Evolutionary conservation across 345 rosid species (phyloP).

Genomic region (Garcia nutans): DNA sequence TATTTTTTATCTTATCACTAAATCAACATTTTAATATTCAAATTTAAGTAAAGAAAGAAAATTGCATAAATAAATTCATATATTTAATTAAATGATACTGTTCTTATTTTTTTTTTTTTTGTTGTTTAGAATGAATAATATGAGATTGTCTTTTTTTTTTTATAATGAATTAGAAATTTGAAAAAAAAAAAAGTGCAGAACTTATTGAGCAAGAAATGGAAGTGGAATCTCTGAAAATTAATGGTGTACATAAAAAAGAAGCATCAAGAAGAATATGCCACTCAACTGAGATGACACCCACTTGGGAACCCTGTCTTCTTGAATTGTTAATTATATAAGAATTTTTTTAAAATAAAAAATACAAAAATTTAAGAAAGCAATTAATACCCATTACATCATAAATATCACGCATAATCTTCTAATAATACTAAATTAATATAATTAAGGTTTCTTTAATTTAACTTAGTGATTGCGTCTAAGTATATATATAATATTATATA

Average conservation of each 20-base stretch:
- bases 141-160: too few relatives aligned
- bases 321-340: not conserved
- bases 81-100: too few relatives aligned
- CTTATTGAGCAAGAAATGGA: not conserved
- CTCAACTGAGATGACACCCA: conserved; percentile 10
- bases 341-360: not conserved
- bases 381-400: conserved; percentile 12
- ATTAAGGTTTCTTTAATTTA: not conserved
- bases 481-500: too few relatives aligned
- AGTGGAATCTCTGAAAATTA: conserved; percentile 10
- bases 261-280: conserved; percentile 16
- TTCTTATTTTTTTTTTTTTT: too few relatives aligned
- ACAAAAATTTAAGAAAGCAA: not conserved
- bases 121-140: too few relatives aligned
- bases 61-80: too few relatives aligned
- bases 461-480: too few relatives aligned
- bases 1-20: too few relatives aligned
- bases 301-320: conserved; percentile 6
- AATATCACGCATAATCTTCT: conserved; percentile 19
- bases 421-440: not conserved
- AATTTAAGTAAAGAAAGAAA: too few relatives aligned
- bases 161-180: not conserved
- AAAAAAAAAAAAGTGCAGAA: not conserved
- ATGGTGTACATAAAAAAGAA: not conserved
- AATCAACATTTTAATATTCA: too few relatives aligned